These are phyloP conservation scores for Seiridium unicorne DNA, from an alignment of 2,329 filamentous ascomycete genomes.

Conservation along the genomic window DNA sequence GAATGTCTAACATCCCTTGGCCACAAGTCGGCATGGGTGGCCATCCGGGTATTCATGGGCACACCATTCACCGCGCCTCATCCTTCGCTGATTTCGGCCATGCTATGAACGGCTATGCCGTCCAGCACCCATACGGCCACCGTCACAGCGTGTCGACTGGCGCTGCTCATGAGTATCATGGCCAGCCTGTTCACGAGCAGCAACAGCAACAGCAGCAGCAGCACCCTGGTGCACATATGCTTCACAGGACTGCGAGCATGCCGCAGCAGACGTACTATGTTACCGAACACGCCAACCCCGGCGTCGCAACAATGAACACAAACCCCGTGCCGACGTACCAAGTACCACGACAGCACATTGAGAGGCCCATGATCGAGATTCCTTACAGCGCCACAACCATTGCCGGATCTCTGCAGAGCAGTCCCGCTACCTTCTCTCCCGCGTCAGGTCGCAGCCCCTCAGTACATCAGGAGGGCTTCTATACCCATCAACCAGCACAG, in stretches of 20 bases:
- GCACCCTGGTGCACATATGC: constrained; percentile 43
- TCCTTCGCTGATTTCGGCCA: constrained; percentile 56
- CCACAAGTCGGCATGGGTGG: constrained; percentile 39
- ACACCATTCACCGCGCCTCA: constrained; percentile 48
- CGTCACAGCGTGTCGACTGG: constrained; percentile 46
- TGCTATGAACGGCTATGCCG: constrained; percentile 42
- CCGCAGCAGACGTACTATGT: constrained; percentile 51
- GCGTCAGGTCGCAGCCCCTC: constrained; percentile 52
- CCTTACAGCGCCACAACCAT: constrained; percentile 48
- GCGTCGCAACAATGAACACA: constrained; percentile 60
- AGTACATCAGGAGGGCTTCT: constrained; percentile 50
- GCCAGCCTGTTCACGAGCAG: constrained; percentile 38
- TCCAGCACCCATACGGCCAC: constrained; percentile 40
- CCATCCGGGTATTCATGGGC: constrained; percentile 34
- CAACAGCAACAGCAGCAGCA: constrained; percentile 36
- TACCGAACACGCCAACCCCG: constrained; percentile 60
- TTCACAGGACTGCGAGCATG: constrained; percentile 48
- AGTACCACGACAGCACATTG: constrained; percentile 47
- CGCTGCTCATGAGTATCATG: constrained; percentile 43
- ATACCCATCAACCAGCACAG: constrained; percentile 45
- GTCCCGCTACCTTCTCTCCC: constrained; percentile 57
- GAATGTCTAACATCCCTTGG: constrained; percentile 52
- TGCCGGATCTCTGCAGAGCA: constrained; percentile 54
- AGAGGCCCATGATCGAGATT: constrained; percentile 47
- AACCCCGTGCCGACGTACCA: constrained; percentile 50